Base-by-base conservation (phyloP, 345 rosid species). In the Chamaenerion angustifolium region DNA sequence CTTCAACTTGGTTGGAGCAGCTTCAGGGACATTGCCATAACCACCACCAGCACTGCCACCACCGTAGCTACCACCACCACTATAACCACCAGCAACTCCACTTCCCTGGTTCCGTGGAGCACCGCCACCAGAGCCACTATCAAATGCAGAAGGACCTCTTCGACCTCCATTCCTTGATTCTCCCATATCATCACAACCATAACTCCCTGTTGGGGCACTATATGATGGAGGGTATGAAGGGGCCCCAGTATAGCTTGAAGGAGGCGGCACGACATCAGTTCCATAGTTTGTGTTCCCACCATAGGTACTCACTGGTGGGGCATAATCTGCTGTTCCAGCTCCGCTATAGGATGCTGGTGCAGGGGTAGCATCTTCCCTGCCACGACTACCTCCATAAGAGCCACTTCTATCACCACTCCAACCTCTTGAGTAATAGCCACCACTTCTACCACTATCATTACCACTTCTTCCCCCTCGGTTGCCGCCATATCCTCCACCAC, bases 241-340 rank as follows among this genome's bases (percentile, higher is more conserved):
- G 10, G 94, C 99, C 63, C 99, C 94, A 43, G 80, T 59, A 71
- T 76, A 82, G 78, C 88, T 82, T 17, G 86, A 62, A 43, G 96
- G 96, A 6, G 89, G 96, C 25, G 99, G 90, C 60, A 79, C 88
- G 12, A 93, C 83, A 17, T 82, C 94, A 65, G 50, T 70, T 47
- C 83, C 93, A 76, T 65, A 87, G 46, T 76, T 67, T 42, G 75
- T 46, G 57, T 61, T 68, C 48, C 79, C 88, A n/a, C 66, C 73
- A 68, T 72, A 76, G 0, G 81, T 54, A 45, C 54, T 72, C 21
- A 66, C 64, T 56, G 96, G 79, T 15, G 87, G 77, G n/a, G 76
- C 71, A 62, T 77, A 70, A 56, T 56, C 75, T 9, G 82, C 71
- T 31, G 37, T 8, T 49, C 71, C 77, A 50, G 73, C 70, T 42